Evolutionary conservation across 2,329 filamentous ascomycete species (phyloP).

Genomic region (Cercospora sp.): DNA sequence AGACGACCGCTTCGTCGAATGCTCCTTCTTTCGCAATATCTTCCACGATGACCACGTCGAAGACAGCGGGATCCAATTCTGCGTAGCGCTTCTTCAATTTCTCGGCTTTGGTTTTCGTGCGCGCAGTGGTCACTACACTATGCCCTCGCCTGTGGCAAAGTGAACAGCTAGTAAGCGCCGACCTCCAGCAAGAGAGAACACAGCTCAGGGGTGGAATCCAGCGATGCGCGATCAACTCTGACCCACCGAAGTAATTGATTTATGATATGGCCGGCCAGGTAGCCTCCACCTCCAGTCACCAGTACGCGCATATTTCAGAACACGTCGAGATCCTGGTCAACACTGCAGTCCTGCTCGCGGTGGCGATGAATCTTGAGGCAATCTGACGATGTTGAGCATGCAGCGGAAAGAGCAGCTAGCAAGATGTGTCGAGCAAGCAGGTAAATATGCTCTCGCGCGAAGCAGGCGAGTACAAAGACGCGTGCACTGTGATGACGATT

Average conservation of each 20-base stretch:
- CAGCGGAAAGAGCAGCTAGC: not conserved
- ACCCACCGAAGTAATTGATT: conserved; percentile 5
- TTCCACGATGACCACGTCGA: conserved; percentile 43
- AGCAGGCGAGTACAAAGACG: not conserved
- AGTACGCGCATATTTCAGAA: conserved; percentile 1
- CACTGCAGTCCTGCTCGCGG: not conserved
- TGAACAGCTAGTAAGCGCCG: not conserved
- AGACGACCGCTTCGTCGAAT: conserved; percentile 27
- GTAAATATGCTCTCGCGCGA: not conserved
- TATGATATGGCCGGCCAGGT: conserved; percentile 4
- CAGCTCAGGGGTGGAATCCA: not conserved
- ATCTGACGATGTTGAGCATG: not conserved
- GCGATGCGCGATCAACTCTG: not conserved
- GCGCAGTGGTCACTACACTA: conserved; percentile 33
- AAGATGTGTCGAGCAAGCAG: not conserved
- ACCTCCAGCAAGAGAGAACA: not conserved
- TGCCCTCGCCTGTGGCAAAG: conserved; percentile 11
- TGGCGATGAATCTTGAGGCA: not conserved
- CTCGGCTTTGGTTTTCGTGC: conserved; percentile 26
- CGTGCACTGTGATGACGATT: not conserved
- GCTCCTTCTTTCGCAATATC: conserved; percentile 27
- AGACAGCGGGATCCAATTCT: conserved; percentile 28
- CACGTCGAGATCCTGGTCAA: not conserved
- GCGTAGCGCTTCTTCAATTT: conserved; percentile 30
- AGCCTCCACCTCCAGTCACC: conserved; percentile 5